phyloP scores from a whole-genome alignment of 306 rosid genomes.

The Pterocarpus santalinus region DNA sequence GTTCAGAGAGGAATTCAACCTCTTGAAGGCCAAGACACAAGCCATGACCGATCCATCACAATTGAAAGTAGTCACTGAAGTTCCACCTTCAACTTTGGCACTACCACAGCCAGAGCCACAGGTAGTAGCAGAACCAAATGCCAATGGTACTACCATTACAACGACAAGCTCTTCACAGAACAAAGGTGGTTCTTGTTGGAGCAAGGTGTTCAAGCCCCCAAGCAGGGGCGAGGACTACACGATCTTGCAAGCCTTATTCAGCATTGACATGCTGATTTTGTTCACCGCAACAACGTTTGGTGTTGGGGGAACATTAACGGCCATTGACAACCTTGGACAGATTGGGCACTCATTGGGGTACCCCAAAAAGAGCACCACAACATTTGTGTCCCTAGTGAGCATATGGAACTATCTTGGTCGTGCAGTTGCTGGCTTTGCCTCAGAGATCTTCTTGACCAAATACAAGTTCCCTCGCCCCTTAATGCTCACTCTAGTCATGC shows the following conservation, averaged over 20 bases:
- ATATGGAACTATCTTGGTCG: constrained; percentile 82
- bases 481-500: constrained; percentile 59
- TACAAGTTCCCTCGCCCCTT: constrained; percentile 74
- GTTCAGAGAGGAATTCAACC: constrained; percentile 55
- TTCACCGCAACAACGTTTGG: constrained; percentile 61
- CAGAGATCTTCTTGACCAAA: constrained; percentile 66
- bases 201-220: constrained; percentile 58
- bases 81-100: constrained; percentile 4
- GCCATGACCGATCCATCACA: constrained; percentile 16
- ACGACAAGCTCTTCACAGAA: background rate
- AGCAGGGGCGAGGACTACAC: constrained; percentile 78
- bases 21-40: constrained; percentile 42
- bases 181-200: constrained; percentile 45
- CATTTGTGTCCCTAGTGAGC: constrained; percentile 76
- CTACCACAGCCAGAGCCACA: background rate
- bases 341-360: constrained; percentile 71
- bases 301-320: constrained; percentile 70
- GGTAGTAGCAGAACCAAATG: background rate
- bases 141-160: background rate
- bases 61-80: constrained; percentile 45
- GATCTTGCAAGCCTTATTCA: constrained; percentile 71
- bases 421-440: constrained; percentile 60
- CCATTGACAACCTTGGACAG: constrained; percentile 77
- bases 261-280: constrained; percentile 71
- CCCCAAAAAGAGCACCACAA: constrained; percentile 61